Conservation (phyloP, 2,329 filamentous ascomycete genomes). For the Diplocarpon rosae region DNA sequence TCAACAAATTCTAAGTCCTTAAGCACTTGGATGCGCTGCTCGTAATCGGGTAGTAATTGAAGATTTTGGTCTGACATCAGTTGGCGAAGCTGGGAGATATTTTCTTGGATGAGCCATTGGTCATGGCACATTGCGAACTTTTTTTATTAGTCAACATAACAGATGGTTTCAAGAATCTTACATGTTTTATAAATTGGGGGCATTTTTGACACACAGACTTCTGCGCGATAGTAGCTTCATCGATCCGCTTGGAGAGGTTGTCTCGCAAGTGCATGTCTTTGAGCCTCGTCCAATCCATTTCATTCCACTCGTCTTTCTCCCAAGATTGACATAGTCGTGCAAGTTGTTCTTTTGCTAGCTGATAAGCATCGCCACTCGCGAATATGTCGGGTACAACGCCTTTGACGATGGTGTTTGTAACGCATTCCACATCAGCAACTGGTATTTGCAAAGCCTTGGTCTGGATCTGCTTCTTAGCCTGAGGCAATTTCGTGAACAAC, state of each 20-base stretch:
- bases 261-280: slow-evolving; percentile 76
- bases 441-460: slow-evolving; percentile 60
- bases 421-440: slow-evolving; percentile 69
- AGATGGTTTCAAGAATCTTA: slow-evolving; percentile 34
- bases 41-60: slow-evolving; percentile 89
- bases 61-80: slow-evolving; percentile 94
- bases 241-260: slow-evolving; percentile 59
- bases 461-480: slow-evolving; percentile 53
- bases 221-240: slow-evolving; percentile 52
- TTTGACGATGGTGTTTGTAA: slow-evolving; percentile 58
- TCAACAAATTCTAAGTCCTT: slow-evolving; percentile 91
- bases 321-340: slow-evolving; percentile 61
- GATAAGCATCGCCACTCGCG: slow-evolving; percentile 37
- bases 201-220: slow-evolving; percentile 58
- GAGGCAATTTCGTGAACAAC: slow-evolving; percentile 56
- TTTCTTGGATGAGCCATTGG: slow-evolving; percentile 91
- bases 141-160: not conserved
- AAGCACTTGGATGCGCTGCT: slow-evolving; percentile 85
- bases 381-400: slow-evolving; percentile 51
- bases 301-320: slow-evolving; percentile 66
- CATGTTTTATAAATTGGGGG: slow-evolving; percentile 75
- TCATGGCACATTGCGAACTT: slow-evolving; percentile 94
- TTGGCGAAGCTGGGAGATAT: slow-evolving; percentile 77
- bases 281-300: slow-evolving; percentile 71
- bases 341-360: slow-evolving; percentile 56